These are phyloP conservation scores for Thuja plicata DNA, from an alignment of 83 land plant genomes.

Conservation along the genomic window DNA sequence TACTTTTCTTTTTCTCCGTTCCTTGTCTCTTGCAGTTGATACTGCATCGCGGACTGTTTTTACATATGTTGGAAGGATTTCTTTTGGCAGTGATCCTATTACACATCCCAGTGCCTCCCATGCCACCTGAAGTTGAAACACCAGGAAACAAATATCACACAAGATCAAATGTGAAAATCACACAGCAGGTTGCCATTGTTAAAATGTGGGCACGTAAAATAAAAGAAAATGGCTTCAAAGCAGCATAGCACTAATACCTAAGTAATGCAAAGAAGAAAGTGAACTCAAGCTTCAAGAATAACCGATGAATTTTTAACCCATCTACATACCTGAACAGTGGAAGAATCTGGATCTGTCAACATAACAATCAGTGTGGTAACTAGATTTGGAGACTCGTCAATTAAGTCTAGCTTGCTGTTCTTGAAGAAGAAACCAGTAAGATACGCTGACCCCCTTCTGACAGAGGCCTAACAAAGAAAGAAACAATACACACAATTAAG, in stretches of 20 bases:
- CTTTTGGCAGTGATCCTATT: constrained; percentile 79
- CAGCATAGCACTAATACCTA: background rate
- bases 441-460: constrained; percentile 84
- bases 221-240: background rate
- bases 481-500: background rate
- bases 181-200: background rate
- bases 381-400: constrained; percentile 87
- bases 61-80: constrained; percentile 81
- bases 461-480: constrained; percentile 56
- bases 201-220: background rate
- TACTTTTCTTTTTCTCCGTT: constrained; percentile 95
- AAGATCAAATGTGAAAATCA: background rate
- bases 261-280: background rate
- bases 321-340: constrained; percentile 70
- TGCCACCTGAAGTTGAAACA: constrained; percentile 53
- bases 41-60: constrained; percentile 96
- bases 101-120: constrained; percentile 98
- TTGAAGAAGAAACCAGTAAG: constrained; percentile 89
- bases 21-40: constrained; percentile 98
- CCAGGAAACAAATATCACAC: background rate
- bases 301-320: background rate
- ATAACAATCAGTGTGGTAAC: constrained; percentile 80
- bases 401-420: constrained; percentile 84
- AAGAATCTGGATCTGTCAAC: constrained; percentile 83
- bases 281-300: background rate